phyloP scores from a whole-genome alignment of 371 early-diverging fungal species.

The Edhazardia aedis region DNA sequence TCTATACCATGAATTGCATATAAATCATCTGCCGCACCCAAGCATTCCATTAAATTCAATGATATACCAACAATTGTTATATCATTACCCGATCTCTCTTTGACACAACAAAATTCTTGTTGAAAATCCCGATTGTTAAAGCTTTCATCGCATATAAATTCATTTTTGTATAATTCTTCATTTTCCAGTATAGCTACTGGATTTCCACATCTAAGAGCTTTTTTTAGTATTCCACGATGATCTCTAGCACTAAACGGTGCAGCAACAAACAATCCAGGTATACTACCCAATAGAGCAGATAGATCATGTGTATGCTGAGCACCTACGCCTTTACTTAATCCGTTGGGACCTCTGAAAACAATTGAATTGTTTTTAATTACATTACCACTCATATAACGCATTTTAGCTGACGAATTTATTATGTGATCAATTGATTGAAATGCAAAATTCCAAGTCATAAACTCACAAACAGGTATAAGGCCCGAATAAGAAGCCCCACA shows the following conservation, averaged over 20 bases:
- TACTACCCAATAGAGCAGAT: conserved; percentile 84
- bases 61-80: conserved; percentile 83
- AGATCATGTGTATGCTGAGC: conserved; percentile 98
- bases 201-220: conserved; percentile 88
- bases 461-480: conserved; percentile 87
- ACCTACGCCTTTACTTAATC: conserved; percentile 84
- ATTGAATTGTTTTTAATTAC: conserved; percentile 60
- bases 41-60: conserved; percentile 58
- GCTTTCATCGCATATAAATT: conserved; percentile 60
- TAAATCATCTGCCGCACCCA: conserved; percentile 69
- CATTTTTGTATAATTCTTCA: conserved; percentile 80
- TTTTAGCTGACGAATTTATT: conserved; percentile 93
- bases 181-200: conserved; percentile 90
- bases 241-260: conserved; percentile 86
- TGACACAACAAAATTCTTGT: conserved; percentile 22
- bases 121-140: conserved; percentile 54
- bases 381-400: conserved; percentile 89
- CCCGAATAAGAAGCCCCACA: conserved; percentile 81
- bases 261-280: conserved; percentile 91
- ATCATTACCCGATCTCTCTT: conserved; percentile 51
- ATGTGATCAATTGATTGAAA: conserved; percentile 99
- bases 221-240: conserved; percentile 79
- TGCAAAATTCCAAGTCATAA: conserved; percentile 98
- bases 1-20: conserved; percentile 60
- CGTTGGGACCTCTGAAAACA: conserved; percentile 97